Evolutionary conservation across 805 yeast species (phyloP).

Genomic region (Wickerhamomyces strasburgensis): DNA sequence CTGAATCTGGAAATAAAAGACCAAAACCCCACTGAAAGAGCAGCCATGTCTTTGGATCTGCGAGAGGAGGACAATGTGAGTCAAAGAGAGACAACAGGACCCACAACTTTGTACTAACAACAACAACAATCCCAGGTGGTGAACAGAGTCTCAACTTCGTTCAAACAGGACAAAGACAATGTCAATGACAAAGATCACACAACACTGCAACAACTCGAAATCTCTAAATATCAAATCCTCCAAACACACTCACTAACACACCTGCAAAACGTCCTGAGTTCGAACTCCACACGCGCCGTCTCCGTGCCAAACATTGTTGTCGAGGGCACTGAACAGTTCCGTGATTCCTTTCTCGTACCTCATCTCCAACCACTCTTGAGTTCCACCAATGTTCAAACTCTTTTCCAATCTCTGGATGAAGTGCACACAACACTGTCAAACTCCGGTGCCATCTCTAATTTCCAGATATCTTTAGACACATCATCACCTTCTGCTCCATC

Average conservation of each 20-base stretch:
- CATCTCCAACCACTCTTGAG: constrained; percentile 45
- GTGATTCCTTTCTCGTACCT: constrained; percentile 39
- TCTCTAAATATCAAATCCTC: constrained; percentile 25
- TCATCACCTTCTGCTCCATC: too few relatives aligned
- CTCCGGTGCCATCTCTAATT: constrained; percentile 38
- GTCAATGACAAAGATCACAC: constrained; percentile 7
- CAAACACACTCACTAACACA: constrained; percentile 25
- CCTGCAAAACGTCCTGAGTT: constrained; percentile 25
- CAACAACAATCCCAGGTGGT: constrained; percentile 11
- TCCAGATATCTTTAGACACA: constrained; percentile 31
- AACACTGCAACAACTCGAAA: constrained; percentile 21
- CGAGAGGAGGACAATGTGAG: constrained; percentile 17
- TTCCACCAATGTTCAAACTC: constrained; percentile 36
- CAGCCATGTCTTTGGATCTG: constrained; percentile 14
- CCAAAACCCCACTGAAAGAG: too few relatives aligned
- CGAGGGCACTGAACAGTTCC: constrained; percentile 41
- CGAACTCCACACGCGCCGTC: constrained; percentile 37
- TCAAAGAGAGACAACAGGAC: not conserved
- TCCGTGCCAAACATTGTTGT: constrained; percentile 40
- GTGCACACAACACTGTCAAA: constrained; percentile 40
- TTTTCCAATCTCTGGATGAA: constrained; percentile 38
- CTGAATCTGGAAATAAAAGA: too few relatives aligned
- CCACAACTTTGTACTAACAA: not conserved
- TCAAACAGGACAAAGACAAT: constrained; percentile 16
- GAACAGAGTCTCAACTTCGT: constrained; percentile 18